phyloP scores from a whole-genome alignment of 2,329 filamentous ascomycete species.

The Parastagonospora nodorum region DNA sequence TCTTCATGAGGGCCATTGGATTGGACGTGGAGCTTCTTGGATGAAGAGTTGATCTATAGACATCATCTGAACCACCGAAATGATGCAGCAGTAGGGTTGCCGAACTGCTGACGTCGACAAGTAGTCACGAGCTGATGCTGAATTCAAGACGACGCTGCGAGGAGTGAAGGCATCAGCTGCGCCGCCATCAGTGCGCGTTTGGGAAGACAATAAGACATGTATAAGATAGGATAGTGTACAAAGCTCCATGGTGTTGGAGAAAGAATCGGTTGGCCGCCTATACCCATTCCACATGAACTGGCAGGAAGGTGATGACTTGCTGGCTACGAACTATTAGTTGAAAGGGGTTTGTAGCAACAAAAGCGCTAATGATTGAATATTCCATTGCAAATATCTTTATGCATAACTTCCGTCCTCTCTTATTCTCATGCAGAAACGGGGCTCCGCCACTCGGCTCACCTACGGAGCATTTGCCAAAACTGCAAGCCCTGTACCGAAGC shows the following conservation, averaged over 20 bases:
- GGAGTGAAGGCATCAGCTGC: background rate
- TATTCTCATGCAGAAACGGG: too few relatives aligned
- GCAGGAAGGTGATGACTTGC: constrained; percentile 19
- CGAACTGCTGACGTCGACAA: background rate
- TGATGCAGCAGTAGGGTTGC: background rate
- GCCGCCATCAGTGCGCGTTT: background rate
- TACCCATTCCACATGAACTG: constrained; percentile 20
- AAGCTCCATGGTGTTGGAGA: background rate
- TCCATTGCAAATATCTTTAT: constrained; percentile 9
- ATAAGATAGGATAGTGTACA: background rate
- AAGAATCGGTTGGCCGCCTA: background rate
- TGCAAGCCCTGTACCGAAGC: too few relatives aligned
- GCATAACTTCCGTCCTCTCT: background rate
- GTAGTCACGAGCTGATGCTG: background rate
- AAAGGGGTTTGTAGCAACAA: constrained; percentile 7
- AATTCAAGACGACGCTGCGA: background rate
- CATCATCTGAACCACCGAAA: background rate
- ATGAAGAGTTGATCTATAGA: constrained; percentile 42
- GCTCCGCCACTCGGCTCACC: too few relatives aligned
- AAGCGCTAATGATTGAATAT: constrained; percentile 19
- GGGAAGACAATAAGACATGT: background rate
- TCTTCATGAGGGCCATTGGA: constrained; percentile 99
- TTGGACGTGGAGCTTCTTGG: constrained; percentile 84
- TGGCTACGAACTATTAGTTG: background rate
- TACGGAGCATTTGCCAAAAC: too few relatives aligned